A percentile compares a stretch with the other conserved stretches of the same genome.
phyloP scores from a whole-genome alignment of 805 yeast genomes.

The Candida boleticola region DNA sequence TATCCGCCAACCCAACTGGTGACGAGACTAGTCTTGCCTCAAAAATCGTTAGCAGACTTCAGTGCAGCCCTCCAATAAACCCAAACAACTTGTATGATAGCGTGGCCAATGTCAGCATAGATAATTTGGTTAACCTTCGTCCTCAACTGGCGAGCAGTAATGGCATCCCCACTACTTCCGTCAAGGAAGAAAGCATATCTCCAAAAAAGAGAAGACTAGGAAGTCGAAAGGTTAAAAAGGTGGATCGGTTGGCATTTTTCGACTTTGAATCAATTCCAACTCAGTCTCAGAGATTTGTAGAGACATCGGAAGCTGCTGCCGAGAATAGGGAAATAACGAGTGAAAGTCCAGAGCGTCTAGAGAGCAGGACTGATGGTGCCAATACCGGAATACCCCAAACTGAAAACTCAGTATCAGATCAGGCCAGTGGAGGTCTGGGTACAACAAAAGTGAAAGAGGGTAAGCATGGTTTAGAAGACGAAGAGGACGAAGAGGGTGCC shows the following conservation, averaged over 20 bases:
- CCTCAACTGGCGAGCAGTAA: neutral
- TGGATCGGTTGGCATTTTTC: constrained; percentile 33
- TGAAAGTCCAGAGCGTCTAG: neutral
- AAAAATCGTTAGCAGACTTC: neutral
- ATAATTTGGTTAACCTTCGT: neutral
- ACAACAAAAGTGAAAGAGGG: no score
- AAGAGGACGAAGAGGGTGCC: neutral
- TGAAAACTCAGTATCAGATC: neutral
- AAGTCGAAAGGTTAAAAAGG: constrained; percentile 28
- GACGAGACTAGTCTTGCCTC: neutral
- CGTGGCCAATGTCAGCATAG: neutral
- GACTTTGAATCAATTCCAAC: constrained; percentile 17
- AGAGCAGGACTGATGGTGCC: neutral
- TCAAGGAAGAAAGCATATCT: neutral
- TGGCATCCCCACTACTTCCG: neutral
- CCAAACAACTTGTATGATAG: constrained; percentile 1
- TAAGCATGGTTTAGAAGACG: neutral
- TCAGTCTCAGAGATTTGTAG: neutral
- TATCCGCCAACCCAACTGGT: neutral
- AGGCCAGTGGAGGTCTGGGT: no score
- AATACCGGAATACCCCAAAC: constrained; percentile 5
- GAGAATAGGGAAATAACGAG: no score
- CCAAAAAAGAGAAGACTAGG: constrained; percentile 3
- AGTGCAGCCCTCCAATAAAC: neutral
- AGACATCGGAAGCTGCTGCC: neutral